phyloP scores from a whole-genome alignment of 1,139 yeast genomes.

The Maudiozyma humilis region DNA sequence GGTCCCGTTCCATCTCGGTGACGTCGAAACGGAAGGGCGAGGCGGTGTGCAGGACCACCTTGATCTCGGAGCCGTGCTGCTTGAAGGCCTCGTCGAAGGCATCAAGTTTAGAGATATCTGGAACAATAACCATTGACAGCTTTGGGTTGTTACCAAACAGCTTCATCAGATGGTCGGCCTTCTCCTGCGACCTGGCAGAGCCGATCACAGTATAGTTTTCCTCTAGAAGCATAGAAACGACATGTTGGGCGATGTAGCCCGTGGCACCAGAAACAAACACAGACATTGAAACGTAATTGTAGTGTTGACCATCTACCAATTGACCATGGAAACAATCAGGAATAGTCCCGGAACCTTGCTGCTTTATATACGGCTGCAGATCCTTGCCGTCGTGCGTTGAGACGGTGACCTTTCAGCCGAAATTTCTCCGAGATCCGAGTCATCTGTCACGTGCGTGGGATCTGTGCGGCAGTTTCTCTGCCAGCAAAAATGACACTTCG shows the following conservation, averaged over 20 bases:
- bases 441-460: too few species aligned
- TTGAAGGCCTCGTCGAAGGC: conserved; percentile 47
- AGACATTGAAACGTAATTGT: too few species aligned
- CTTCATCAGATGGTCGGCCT: conserved; percentile 37
- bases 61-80: conserved; percentile 38
- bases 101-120: conserved; percentile 38
- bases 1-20: conserved; percentile 35
- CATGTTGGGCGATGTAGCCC: conserved; percentile 28
- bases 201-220: conserved; percentile 48
- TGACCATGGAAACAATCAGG: too few species aligned
- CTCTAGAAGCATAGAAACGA: conserved; percentile 29
- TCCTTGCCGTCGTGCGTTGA: too few species aligned
- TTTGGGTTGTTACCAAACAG: conserved; percentile 32
- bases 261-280: conserved; percentile 43
- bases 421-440: too few species aligned
- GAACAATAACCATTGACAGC: conserved; percentile 41
- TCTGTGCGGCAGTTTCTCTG: too few species aligned
- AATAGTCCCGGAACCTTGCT: too few species aligned
- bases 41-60: conserved; percentile 51
- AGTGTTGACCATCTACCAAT: too few species aligned
- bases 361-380: too few species aligned
- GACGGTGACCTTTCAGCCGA: too few species aligned
- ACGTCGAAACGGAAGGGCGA: conserved; percentile 40
- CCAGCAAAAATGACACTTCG: too few species aligned
- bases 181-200: conserved; percentile 44